phyloP scores from a whole-genome alignment of 2,329 filamentous ascomycete genomes.

The Aphanoascus verrucosus region DNA sequence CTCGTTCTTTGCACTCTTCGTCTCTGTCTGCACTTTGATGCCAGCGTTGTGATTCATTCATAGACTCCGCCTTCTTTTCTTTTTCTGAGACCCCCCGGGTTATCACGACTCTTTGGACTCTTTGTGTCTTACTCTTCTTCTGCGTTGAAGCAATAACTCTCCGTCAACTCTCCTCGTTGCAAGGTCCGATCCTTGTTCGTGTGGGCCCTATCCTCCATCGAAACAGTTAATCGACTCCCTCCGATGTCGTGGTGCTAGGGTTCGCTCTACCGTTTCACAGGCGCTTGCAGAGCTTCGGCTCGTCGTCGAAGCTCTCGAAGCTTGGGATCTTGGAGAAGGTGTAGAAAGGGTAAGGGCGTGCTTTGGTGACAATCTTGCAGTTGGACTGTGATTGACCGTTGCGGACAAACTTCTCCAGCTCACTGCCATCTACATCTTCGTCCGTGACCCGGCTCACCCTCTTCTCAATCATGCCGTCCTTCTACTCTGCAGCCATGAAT shows the following conservation, averaged over 20 bases:
- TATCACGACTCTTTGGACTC: not conserved
- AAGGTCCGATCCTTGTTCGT: not conserved
- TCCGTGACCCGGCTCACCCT: constrained; percentile 23
- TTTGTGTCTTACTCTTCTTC: not conserved
- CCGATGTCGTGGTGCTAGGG: constrained; percentile 35
- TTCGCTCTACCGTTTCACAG: constrained; percentile 18
- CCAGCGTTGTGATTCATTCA: not conserved
- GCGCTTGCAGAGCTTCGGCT: constrained; percentile 30
- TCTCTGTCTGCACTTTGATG: not conserved
- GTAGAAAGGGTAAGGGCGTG: constrained; percentile 27
- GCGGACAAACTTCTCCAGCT: constrained; percentile 1
- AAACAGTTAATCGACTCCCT: not conserved
- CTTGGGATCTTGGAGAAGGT: constrained; percentile 31
- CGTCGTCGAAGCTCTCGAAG: constrained; percentile 29
- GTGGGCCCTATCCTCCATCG: not conserved
- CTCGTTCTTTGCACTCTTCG: constrained; percentile 31
- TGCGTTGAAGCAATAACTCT: too few relatives aligned
- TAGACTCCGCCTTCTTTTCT: not conserved
- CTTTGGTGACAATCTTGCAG: not conserved
- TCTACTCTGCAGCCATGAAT: constrained; percentile 32
- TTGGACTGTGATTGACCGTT: constrained; percentile 18
- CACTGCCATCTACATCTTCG: constrained; percentile 28
- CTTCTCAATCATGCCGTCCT: constrained; percentile 32
- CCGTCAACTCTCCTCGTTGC: not conserved
- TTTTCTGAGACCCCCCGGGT: not conserved